Evolutionary conservation across 2,329 filamentous ascomycete genomes (phyloP).

Genomic region (Lecanicillium sp.): DNA sequence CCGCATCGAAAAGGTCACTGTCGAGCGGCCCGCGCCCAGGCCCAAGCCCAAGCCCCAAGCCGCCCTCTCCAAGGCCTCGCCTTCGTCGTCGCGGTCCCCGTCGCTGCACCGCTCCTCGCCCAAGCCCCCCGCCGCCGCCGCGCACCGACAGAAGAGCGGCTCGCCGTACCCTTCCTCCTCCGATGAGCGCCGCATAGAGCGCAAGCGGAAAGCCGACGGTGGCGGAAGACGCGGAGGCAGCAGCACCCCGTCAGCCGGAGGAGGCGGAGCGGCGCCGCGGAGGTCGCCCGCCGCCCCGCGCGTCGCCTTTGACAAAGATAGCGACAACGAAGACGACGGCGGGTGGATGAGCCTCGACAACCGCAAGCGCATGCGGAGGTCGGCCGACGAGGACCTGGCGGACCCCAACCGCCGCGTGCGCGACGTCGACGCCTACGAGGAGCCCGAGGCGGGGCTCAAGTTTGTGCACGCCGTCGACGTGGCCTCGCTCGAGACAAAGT

Average conservation of each 20-base stretch:
- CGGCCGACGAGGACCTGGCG: slow-evolving; percentile 33
- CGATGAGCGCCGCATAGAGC: slow-evolving; percentile 31
- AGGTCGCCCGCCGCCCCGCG: slow-evolving; percentile 44
- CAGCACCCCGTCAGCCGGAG: slow-evolving; percentile 18
- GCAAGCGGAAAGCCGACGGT: slow-evolving; percentile 43
- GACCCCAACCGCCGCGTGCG: slow-evolving; percentile 44
- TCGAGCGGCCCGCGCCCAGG: slow-evolving; percentile 33
- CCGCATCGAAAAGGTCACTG: slow-evolving; percentile 46
- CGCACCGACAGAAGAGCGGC: slow-evolving; percentile 35
- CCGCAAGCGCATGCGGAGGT: slow-evolving; percentile 43
- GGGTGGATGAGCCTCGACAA: slow-evolving; percentile 43
- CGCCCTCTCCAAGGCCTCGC: slow-evolving; percentile 23
- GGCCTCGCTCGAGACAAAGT: slow-evolving; percentile 44
- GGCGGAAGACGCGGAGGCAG: too few relatives aligned
- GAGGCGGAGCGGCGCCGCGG: slow-evolving; percentile 27
- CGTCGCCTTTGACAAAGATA: slow-evolving; percentile 45
- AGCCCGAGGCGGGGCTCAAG: slow-evolving; percentile 33
- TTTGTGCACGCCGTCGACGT: slow-evolving; percentile 57
- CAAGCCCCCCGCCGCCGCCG: slow-evolving; percentile 31
- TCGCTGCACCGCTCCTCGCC: slow-evolving; percentile 35
- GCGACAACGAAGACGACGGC: slow-evolving; percentile 46
- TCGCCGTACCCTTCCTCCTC: slow-evolving; percentile 37
- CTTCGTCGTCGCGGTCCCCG: slow-evolving; percentile 29
- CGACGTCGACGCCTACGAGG: slow-evolving; percentile 41
- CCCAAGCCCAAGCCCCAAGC: slow-evolving; percentile 31